These are phyloP conservation scores for Endocladia muricata DNA, from an alignment of 31 red algal genomes.

Conservation along the genomic window DNA sequence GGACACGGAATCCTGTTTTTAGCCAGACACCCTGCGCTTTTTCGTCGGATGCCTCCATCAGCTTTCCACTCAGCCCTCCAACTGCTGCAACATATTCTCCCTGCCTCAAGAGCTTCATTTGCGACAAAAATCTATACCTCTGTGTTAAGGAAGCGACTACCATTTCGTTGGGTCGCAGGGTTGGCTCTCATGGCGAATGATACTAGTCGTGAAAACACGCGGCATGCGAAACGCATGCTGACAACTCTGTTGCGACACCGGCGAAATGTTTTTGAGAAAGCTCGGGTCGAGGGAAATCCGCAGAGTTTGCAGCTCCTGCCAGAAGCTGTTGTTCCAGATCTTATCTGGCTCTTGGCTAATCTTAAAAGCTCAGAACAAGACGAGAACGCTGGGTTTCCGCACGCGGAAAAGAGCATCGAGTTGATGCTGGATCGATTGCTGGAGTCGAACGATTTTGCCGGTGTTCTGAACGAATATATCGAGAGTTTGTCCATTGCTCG, in stretches of 20 bases:
- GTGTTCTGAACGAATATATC: constrained; percentile 55
- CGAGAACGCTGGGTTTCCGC: constrained; percentile 35
- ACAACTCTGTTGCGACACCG: constrained; percentile 27
- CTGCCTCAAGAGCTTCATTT: constrained; percentile 36
- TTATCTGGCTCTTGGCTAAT: constrained; percentile 66
- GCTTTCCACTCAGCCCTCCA: constrained; percentile 33
- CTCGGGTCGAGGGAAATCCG: constrained; percentile 21
- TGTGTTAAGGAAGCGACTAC: constrained; percentile 37
- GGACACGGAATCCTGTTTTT: constrained; percentile 44
- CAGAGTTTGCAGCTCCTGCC: constrained; percentile 27
- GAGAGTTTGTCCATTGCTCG: constrained; percentile 53
- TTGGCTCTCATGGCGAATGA: constrained; percentile 58
- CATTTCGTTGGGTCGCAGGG: constrained; percentile 36
- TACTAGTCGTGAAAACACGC: constrained; percentile 28
- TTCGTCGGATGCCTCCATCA: constrained; percentile 26
- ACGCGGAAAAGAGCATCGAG: constrained; percentile 51
- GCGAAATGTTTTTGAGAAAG: constrained; percentile 27
- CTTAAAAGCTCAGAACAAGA: constrained; percentile 45
- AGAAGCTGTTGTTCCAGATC: constrained; percentile 46
- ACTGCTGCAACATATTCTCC: constrained; percentile 33
- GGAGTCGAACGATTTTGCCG: constrained; percentile 59
- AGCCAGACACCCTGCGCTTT: constrained; percentile 36
- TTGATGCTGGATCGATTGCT: constrained; percentile 50
- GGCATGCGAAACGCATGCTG: constrained; percentile 10
- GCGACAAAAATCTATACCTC: constrained; percentile 11